Conservation (phyloP, 2,329 filamentous ascomycete genomes). For the Beauveria sp. region DNA sequence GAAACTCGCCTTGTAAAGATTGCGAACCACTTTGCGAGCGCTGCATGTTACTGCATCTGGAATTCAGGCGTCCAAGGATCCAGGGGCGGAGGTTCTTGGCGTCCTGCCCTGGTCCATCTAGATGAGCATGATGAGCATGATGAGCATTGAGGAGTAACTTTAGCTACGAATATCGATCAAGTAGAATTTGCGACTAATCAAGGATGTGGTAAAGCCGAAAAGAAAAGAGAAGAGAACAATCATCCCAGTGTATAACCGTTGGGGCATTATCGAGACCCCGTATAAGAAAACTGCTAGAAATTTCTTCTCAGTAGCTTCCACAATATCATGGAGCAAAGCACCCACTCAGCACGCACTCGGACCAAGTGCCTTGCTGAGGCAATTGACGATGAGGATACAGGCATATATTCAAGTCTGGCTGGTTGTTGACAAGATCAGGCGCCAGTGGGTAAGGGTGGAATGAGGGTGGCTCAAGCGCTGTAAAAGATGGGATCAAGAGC, state of each 20-base stretch:
- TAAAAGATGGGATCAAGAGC: not conserved
- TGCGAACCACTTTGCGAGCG: not conserved
- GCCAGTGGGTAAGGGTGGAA: not conserved
- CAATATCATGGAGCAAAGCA: not conserved
- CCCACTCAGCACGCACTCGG: too few relatives aligned
- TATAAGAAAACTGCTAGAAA: not conserved
- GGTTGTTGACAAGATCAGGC: not conserved
- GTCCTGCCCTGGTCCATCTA: not conserved
- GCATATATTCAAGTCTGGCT: not conserved
- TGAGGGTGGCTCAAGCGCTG: not conserved
- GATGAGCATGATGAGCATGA: not conserved
- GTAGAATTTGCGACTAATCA: too few relatives aligned
- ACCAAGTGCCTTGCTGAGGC: not conserved
- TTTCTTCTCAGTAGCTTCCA: not conserved
- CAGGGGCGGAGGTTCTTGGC: not conserved
- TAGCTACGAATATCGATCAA: too few relatives aligned
- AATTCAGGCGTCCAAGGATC: not conserved
- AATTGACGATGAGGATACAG: not conserved
- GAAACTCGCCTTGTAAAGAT: not conserved
- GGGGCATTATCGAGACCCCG: not conserved
- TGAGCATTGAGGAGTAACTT: too few relatives aligned
- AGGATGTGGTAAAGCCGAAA: too few relatives aligned
- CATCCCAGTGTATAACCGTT: not conserved
- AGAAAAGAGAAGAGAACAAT: too few relatives aligned
- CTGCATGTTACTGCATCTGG: not conserved